These are phyloP conservation scores for Elaeagnus macrophylla DNA, from an alignment of 306 rosid genomes.

Conservation along the genomic window DNA sequence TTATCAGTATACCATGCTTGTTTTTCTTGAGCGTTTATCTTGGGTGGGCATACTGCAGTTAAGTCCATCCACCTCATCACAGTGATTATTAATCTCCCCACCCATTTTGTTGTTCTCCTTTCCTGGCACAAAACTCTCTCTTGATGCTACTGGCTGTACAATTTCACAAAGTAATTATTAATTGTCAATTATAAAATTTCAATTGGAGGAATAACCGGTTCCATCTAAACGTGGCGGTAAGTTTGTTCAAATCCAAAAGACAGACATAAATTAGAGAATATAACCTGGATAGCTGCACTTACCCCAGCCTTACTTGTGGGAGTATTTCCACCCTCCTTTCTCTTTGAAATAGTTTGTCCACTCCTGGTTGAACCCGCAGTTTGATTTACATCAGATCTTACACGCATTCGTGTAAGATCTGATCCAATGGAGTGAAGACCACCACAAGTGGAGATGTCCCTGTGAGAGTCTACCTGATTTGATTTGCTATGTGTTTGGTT, in stretches of 20 bases:
- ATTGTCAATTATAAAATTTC: constrained; percentile 1
- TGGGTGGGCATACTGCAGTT: constrained; percentile 45
- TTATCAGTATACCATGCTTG: constrained; percentile 58
- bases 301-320: constrained; percentile 72
- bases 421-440: constrained; percentile 81
- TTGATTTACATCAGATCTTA: constrained; percentile 38
- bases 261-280: not conserved
- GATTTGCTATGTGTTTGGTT: constrained; percentile 39
- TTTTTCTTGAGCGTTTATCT: constrained; percentile 69
- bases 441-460: constrained; percentile 72
- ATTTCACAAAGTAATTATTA: not conserved
- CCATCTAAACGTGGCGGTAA: too few relatives aligned
- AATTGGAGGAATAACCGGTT: too few relatives aligned
- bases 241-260: not conserved
- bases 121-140: constrained; percentile 68
- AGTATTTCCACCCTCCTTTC: constrained; percentile 49
- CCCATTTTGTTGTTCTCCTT: constrained; percentile 38
- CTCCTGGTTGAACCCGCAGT: constrained; percentile 33
- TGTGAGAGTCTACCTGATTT: constrained; percentile 11
- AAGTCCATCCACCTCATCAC: constrained; percentile 46
- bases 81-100: constrained; percentile 28
- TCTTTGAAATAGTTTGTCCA: constrained; percentile 39
- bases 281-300: constrained; percentile 8
- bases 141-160: constrained; percentile 67
- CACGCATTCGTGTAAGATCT: constrained; percentile 85